Evolutionary conservation across 805 yeast genomes (phyloP).

Genomic region (Candida nitratophila): DNA sequence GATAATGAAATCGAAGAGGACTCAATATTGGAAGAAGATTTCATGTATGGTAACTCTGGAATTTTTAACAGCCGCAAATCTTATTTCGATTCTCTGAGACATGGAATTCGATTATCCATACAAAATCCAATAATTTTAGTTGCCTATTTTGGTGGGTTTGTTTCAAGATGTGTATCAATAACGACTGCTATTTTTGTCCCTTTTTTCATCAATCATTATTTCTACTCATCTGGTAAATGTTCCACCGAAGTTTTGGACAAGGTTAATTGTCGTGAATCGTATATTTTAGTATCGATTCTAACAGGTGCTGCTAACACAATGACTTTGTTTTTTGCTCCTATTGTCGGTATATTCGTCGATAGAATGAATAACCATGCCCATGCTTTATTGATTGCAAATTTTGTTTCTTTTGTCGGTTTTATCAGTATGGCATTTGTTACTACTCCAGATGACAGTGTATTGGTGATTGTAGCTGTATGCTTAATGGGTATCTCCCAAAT

Average conservation of each 20-base stretch:
- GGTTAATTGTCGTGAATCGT: conserved; percentile 53
- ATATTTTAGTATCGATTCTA: conserved; percentile 56
- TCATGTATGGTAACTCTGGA: conserved; percentile 6
- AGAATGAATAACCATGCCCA: conserved; percentile 22
- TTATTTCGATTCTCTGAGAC: conserved; percentile 34
- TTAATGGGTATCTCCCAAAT: conserved; percentile 57
- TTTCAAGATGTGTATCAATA: conserved; percentile 58
- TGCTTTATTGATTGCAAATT: conserved; percentile 30
- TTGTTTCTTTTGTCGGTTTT: conserved; percentile 38
- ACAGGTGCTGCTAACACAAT: conserved; percentile 60
- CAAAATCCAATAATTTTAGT: conserved; percentile 40
- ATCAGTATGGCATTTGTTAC: conserved; percentile 26
- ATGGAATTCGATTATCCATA: conserved; percentile 42
- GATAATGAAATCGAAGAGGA: conserved; percentile 10
- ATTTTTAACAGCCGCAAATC: conserved; percentile 9
- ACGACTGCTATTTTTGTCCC: conserved; percentile 57
- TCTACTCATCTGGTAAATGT: conserved; percentile 44
- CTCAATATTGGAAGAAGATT: conserved; percentile 8
- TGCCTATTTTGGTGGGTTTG: conserved; percentile 56
- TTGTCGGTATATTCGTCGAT: conserved; percentile 57
- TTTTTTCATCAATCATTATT: conserved; percentile 51
- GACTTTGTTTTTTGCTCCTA: conserved; percentile 54
- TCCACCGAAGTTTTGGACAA: conserved; percentile 24
- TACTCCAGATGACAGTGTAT: conserved; percentile 28
- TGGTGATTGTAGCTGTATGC: conserved; percentile 32